phyloP scores from a whole-genome alignment of 257 asterid genomes.

The Solanum gracilifrons region DNA sequence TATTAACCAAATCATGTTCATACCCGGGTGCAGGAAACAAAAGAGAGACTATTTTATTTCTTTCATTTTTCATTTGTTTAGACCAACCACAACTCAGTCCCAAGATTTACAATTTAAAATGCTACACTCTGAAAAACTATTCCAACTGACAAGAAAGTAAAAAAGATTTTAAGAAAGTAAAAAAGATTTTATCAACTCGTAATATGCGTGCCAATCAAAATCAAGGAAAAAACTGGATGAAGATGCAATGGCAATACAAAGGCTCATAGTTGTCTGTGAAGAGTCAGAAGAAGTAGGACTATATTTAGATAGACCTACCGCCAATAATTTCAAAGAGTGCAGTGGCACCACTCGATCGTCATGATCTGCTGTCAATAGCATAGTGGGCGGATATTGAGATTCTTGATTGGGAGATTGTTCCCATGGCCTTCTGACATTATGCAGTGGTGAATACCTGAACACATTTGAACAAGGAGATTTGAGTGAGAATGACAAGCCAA shows the following conservation, averaged over 20 bases:
- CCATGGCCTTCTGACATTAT: slow-evolving; percentile 92
- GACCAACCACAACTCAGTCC: not conserved
- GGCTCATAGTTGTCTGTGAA: not conserved
- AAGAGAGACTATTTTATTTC: not conserved
- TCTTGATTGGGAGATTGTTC: slow-evolving; percentile 36
- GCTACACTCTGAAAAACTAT: not conserved
- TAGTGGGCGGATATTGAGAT: slow-evolving; percentile 76
- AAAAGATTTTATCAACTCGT: not conserved
- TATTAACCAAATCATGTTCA: not conserved
- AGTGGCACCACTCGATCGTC: slow-evolving; percentile 98
- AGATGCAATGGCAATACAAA: not conserved
- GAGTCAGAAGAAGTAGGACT: not conserved
- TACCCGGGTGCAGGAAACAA: not conserved
- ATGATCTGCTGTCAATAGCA: slow-evolving; percentile 95
- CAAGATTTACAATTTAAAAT: not conserved
- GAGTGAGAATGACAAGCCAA: not conserved
- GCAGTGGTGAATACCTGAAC: slow-evolving; percentile 82
- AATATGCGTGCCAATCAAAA: not conserved
- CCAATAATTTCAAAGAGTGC: slow-evolving; percentile 84
- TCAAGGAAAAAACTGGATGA: not conserved
- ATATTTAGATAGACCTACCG: slow-evolving; percentile 28
- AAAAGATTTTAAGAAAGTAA: not conserved
- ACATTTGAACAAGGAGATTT: not conserved
- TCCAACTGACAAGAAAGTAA: not conserved
- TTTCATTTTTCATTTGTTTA: not conserved